phyloP scores from a whole-genome alignment of 352 stramenopile species.

The Globisporangium iwayamae region DNA sequence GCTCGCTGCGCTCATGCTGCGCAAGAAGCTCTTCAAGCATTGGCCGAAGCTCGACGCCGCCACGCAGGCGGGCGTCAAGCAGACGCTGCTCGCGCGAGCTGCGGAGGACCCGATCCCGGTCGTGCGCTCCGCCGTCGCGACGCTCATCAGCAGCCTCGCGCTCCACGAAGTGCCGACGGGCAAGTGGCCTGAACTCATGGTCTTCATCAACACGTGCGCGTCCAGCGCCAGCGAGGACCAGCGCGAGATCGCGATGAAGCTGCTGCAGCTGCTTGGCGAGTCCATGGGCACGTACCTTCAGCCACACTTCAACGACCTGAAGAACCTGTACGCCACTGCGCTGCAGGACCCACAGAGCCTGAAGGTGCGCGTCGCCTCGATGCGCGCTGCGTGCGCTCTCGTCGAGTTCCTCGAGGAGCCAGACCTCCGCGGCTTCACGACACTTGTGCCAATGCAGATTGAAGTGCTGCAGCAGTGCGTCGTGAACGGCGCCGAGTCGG shows the following conservation, averaged over 20 bases:
- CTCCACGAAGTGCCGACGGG: slow-evolving; percentile 66
- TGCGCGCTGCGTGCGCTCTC: slow-evolving; percentile 75
- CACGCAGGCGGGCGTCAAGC: slow-evolving; percentile 81
- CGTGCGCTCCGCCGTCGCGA: slow-evolving; percentile 84
- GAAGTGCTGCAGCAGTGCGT: slow-evolving; percentile 85
- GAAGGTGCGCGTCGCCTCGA: slow-evolving; percentile 77
- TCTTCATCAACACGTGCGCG: slow-evolving; percentile 91
- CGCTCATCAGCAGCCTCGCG: slow-evolving; percentile 80
- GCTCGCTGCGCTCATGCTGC: slow-evolving; percentile 90
- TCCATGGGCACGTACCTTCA: slow-evolving; percentile 86
- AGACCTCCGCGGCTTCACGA: slow-evolving; percentile 69
- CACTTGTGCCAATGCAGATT: slow-evolving; percentile 81
- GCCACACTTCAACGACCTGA: slow-evolving; percentile 80
- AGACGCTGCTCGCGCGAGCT: slow-evolving; percentile 82
- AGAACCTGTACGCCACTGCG: slow-evolving; percentile 63
- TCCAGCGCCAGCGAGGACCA: slow-evolving; percentile 74
- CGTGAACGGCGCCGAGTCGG: slow-evolving; percentile 61
- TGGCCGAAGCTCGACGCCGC: slow-evolving; percentile 87
- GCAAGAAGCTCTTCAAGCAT: slow-evolving; percentile 93
- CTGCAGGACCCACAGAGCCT: slow-evolving; percentile 80
- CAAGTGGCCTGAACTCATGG: slow-evolving; percentile 92
- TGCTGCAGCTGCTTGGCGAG: slow-evolving; percentile 92
- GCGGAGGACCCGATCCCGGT: slow-evolving; percentile 84
- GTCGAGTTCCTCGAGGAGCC: slow-evolving; percentile 78
- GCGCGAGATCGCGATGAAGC: slow-evolving; percentile 92